A percentile compares a stretch with the other conserved stretches of the same genome.
Conservation (phyloP, 2,329 filamentous ascomycete genomes). For the Capronia epimyces region DNA sequence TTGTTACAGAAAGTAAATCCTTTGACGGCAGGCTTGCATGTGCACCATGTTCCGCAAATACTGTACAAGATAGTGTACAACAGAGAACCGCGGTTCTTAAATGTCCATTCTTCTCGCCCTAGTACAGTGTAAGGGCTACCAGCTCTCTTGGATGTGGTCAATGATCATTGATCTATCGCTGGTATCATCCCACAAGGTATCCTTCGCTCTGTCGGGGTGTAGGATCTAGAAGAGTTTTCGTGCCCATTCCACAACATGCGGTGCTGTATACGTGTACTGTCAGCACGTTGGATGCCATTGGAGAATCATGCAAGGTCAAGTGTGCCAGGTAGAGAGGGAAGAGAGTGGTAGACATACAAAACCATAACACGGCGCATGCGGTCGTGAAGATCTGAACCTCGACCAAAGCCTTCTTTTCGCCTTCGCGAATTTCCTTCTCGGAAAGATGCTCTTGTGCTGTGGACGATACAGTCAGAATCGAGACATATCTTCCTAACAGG, state of each 20-base stretch:
- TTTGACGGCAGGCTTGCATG: neutral
- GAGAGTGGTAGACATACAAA: slow-evolving; percentile 47
- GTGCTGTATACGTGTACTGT: slow-evolving; percentile 33
- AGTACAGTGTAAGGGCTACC: slow-evolving; percentile 6
- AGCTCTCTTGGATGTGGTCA: neutral
- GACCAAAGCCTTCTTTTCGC: slow-evolving; percentile 50
- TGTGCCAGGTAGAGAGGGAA: neutral
- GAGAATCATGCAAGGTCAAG: neutral
- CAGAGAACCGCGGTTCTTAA: neutral
- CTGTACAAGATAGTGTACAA: slow-evolving; percentile 30
- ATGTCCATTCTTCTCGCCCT: slow-evolving; percentile 1
- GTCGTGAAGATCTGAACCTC: slow-evolving; percentile 52
- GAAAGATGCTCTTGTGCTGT: slow-evolving; percentile 39
- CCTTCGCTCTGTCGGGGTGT: neutral
- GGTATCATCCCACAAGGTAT: neutral
- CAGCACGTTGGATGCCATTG: neutral
- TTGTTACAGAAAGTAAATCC: neutral
- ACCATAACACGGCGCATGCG: slow-evolving; percentile 54
- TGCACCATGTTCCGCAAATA: slow-evolving; percentile 28
- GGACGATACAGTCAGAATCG: slow-evolving; percentile 2
- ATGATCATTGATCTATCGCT: slow-evolving; percentile 2
- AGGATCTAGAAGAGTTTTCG: slow-evolving; percentile 43
- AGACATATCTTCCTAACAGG: neutral
- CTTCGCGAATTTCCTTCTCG: slow-evolving; percentile 45
- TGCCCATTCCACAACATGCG: slow-evolving; percentile 47